phyloP scores from a whole-genome alignment of 2,329 filamentous ascomycete species.

The Claviceps fusiformis region DNA sequence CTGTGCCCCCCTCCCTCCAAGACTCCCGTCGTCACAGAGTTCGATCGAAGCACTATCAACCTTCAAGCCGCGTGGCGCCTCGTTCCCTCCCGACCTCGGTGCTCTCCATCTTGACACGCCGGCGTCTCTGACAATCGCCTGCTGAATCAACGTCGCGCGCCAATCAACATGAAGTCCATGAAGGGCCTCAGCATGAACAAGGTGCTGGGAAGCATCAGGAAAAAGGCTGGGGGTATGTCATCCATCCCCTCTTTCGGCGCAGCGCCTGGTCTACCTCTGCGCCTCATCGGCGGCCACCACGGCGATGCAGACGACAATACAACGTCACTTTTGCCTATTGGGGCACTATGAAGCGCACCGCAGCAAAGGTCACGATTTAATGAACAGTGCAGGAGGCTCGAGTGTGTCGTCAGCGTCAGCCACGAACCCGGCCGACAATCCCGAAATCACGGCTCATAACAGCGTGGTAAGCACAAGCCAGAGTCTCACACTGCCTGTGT shows the following conservation, averaged over 20 bases:
- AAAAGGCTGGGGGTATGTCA: conserved; percentile 24
- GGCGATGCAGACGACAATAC: too few relatives aligned
- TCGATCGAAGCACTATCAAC: background rate
- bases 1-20: too few relatives aligned
- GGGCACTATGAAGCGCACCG: background rate
- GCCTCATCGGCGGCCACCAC: background rate
- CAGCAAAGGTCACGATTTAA: background rate
- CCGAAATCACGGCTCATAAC: conserved; percentile 51
- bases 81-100: background rate
- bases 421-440: conserved; percentile 37
- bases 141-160: background rate
- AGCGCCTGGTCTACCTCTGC: background rate
- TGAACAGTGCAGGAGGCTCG: background rate
- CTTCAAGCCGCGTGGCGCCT: background rate
- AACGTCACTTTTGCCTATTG: background rate
- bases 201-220: conserved; percentile 42
- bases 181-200: conserved; percentile 42
- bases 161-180: conserved; percentile 26
- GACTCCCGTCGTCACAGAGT: background rate
- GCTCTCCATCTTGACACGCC: background rate
- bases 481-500: background rate
- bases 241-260: background rate
- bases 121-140: background rate
- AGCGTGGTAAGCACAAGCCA: conserved; percentile 43
- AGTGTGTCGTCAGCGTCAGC: conserved; percentile 10